These are phyloP conservation scores for Vanderwaltozyma yarrowii DNA, from an alignment of 805 yeast genomes.

Conservation along the genomic window DNA sequence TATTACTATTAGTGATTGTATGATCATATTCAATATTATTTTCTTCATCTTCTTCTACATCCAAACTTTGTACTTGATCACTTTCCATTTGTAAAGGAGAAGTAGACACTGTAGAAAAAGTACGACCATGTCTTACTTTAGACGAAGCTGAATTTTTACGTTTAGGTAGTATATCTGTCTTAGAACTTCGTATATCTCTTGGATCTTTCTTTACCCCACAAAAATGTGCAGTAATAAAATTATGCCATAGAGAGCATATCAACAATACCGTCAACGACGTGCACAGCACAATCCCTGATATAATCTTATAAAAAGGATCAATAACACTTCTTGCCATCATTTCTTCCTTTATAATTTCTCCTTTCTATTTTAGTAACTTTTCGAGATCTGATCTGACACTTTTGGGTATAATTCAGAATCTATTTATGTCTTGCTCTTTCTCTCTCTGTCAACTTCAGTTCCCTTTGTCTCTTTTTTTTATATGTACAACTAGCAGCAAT, in stretches of 20 bases:
- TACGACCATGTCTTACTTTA: background rate
- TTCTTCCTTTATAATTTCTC: background rate
- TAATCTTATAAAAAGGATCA: background rate
- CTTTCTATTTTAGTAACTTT: too few relatives aligned
- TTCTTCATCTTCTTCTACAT: conserved; percentile 15
- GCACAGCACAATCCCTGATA: conserved; percentile 7
- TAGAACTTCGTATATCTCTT: conserved; percentile 23
- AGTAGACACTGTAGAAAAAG: background rate
- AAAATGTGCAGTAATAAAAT: conserved; percentile 19
- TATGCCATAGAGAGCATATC: conserved; percentile 24
- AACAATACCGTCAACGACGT: conserved; percentile 19
- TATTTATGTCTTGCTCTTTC: too few relatives aligned
- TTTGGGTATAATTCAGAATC: too few relatives aligned
- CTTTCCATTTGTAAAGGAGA: background rate
- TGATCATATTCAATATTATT: conserved; percentile 25
- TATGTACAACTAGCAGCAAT: too few relatives aligned
- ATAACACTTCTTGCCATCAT: background rate
- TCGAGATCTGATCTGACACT: too few relatives aligned
- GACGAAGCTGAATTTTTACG: conserved; percentile 1
- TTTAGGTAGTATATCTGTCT: conserved; percentile 11
- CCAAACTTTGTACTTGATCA: conserved; percentile 3
- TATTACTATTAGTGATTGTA: conserved; percentile 13
- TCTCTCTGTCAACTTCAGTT: too few relatives aligned
- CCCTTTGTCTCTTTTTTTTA: too few relatives aligned
- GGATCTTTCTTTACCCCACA: conserved; percentile 17